phyloP scores from a whole-genome alignment of 164 flowering plant genomes.

The Nymphaea thermarum region DNA sequence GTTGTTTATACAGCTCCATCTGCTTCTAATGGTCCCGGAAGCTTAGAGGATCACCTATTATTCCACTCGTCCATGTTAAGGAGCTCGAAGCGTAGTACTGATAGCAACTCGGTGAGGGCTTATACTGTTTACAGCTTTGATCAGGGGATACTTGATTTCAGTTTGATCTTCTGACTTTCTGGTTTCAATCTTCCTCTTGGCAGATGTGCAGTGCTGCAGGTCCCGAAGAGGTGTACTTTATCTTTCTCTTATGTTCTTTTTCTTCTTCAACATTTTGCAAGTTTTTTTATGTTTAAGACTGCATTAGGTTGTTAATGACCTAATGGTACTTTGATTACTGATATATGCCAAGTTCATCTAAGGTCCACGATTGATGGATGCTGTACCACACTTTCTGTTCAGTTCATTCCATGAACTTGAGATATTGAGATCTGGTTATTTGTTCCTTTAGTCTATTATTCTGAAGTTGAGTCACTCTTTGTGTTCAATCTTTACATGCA shows the following conservation, averaged over 20 bases:
- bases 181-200: neutral
- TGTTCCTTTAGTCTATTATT: too few relatives aligned
- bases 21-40: conserved; percentile 16
- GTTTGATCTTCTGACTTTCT: neutral
- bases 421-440: too few relatives aligned
- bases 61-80: conserved; percentile 1
- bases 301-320: too few relatives aligned
- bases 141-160: neutral
- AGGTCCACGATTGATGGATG: too few relatives aligned
- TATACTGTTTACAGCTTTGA: neutral
- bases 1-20: conserved; percentile 42
- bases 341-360: too few relatives aligned
- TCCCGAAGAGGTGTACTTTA: conserved; percentile 3
- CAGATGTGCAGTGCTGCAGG: conserved; percentile 9
- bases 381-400: too few relatives aligned
- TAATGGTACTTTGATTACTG: too few relatives aligned
- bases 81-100: conserved; percentile 20
- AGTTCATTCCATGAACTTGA: too few relatives aligned
- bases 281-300: too few relatives aligned
- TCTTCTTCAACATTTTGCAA: too few relatives aligned
- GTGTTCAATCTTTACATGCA: too few relatives aligned
- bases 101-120: conserved; percentile 30
- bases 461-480: too few relatives aligned
- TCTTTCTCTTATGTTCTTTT: neutral
- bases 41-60: conserved; percentile 24